phyloP scores from a whole-genome alignment of 495 filamentous ascomycete species.

The Durotheca rogersii region DNA sequence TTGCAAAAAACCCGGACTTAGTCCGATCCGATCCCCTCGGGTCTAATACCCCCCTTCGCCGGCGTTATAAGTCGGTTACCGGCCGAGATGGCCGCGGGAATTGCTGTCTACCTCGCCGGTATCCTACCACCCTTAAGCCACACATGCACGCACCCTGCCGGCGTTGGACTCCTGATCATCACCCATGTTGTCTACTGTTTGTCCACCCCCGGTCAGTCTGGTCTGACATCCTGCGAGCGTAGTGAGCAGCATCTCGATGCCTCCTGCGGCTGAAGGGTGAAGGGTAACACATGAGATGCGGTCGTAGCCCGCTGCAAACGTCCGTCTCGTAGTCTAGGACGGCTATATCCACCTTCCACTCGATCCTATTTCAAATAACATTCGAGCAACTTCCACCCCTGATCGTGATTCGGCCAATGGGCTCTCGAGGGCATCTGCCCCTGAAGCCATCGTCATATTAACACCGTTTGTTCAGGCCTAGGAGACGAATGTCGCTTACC shows the following conservation, averaged over 20 bases:
- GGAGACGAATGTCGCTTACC: neutral
- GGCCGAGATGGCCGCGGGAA: neutral
- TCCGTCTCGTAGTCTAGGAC: neutral
- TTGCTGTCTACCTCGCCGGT: neutral
- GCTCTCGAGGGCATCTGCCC: neutral
- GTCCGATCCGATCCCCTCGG: conserved; percentile 7
- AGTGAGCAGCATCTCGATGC: no score
- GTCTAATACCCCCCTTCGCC: neutral
- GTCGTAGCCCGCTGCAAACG: neutral
- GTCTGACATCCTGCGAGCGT: neutral
- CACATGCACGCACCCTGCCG: neutral
- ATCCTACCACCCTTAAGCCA: neutral
- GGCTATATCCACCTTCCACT: neutral
- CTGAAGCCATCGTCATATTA: neutral
- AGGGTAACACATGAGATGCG: neutral
- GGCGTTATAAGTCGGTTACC: neutral
- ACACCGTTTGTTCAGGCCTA: neutral
- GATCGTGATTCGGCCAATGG: neutral
- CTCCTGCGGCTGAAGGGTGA: neutral
- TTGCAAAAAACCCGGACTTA: neutral
- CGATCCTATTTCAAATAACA: neutral
- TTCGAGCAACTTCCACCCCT: neutral
- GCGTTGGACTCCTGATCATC: no score
- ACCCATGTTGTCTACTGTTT: neutral
- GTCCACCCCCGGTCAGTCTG: neutral